Conservation (phyloP, 1,284 basidiomycete genomes). For the Stygiomarasmius scandens region DNA sequence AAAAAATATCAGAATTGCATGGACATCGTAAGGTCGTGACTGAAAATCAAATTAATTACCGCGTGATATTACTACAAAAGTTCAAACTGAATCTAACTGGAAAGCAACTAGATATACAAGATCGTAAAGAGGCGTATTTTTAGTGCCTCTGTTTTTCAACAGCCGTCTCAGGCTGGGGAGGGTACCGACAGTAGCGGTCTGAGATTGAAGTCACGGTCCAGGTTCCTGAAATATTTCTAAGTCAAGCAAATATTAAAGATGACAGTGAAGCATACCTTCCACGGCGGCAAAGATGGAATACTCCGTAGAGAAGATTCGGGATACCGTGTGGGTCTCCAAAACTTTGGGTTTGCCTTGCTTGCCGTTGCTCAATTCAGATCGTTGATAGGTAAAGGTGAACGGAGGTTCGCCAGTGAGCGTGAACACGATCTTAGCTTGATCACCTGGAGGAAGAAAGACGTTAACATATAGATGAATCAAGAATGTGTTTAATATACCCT, state of each 20-base stretch:
- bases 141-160: conserved; percentile 30
- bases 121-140: background rate
- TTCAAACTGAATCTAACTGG: background rate
- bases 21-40: background rate
- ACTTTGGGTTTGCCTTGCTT: conserved; percentile 73
- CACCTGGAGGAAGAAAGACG: conserved; percentile 50
- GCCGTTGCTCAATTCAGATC: conserved; percentile 67
- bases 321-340: conserved; percentile 87
- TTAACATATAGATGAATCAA: background rate
- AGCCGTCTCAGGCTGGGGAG: conserved; percentile 47
- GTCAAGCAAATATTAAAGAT: background rate
- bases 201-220: conserved; percentile 93
- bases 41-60: background rate
- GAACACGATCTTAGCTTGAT: conserved; percentile 93
- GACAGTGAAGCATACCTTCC: conserved; percentile 64
- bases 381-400: conserved; percentile 93
- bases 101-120: background rate
- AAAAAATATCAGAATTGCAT: background rate
- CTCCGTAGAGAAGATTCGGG: conserved; percentile 73
- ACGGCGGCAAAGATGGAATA: conserved; percentile 89
- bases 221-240: conserved; percentile 55
- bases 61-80: background rate
- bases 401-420: conserved; percentile 88
- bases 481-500: conserved; percentile 61
- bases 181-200: conserved; percentile 84